Evolutionary conservation across 2,329 filamentous ascomycete species (phyloP), one percentile per base, ranked within the genome.

Genomic region (Diatrype stigma): DNA sequence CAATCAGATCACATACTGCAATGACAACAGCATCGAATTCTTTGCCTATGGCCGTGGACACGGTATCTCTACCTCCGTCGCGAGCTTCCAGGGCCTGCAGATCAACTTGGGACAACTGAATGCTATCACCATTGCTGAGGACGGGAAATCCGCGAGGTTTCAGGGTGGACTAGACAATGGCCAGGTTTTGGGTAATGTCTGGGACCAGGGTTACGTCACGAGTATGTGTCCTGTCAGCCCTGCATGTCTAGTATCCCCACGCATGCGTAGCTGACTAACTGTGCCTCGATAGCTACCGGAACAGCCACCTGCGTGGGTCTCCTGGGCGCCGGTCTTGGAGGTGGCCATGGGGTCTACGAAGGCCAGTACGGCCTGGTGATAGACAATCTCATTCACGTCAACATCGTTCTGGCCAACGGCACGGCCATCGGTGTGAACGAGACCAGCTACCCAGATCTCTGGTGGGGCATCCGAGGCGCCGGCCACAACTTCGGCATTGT

Each of bases 11-110:
- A 37, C 47, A 14, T 56, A 53, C 32, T 56, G 52, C 30, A 59
- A 54, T 19, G 48, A 53, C 3, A 56, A 56, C 16, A 56, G 53
- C 17, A 53, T 57, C 19, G 47, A 52, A 3, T 57, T 59, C 42
- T 46, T 59, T 6, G 53, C 46, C 6, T 35, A 35, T 2, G 61
- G 53, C 34, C 50, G 53, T 30, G 58, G 51, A 16, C 60, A 63
- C 46, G 58, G 52, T 17, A 49, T n/a, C 10, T 54, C 55, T 4
- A 16, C 23, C 3, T 50, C 44, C 12, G 32, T 62, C 5, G 38
- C 37, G 11, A 44, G 44, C 12, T 58, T 63, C 48, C 51, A 49
- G 10, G 60, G 59, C 11, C 50, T 64, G n/a, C 45, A 56, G 30
- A 62, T 64, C 30, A 48, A 56, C 22, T 21, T 63, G 34, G 22